Conservation (phyloP, 257 asterid species). For the Solanum appendiculatum region DNA sequence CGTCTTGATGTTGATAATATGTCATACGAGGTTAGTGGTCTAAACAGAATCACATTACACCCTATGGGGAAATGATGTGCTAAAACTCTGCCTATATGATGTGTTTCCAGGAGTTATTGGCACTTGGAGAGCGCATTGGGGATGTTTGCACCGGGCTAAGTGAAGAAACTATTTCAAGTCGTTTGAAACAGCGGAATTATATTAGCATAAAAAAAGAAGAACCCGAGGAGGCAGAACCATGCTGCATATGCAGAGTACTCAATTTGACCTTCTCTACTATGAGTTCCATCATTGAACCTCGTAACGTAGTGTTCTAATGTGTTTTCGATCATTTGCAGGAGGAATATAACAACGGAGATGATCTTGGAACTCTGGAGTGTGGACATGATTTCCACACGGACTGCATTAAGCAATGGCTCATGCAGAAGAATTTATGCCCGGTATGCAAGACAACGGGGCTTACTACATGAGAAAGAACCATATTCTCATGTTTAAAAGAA, state of each 20-base stretch:
- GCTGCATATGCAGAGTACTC: slow-evolving; percentile 36
- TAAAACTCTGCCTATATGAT: not conserved
- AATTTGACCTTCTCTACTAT: not conserved
- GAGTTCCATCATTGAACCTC: not conserved
- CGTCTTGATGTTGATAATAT: slow-evolving; percentile 45
- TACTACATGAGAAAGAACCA: slow-evolving; percentile 9
- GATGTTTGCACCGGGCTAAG: slow-evolving; percentile 29
- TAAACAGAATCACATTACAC: not conserved
- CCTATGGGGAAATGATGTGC: not conserved
- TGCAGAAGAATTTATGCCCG: slow-evolving; percentile 38
- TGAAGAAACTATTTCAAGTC: slow-evolving; percentile 22
- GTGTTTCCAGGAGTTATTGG: slow-evolving; percentile 27
- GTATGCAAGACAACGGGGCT: slow-evolving; percentile 33
- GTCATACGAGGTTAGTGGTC: slow-evolving; percentile 30
- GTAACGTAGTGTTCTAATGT: not conserved
- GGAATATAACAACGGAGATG: slow-evolving; percentile 24
- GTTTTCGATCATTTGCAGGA: slow-evolving; percentile 18
- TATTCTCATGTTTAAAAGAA: not conserved
- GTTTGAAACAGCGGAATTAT: slow-evolving; percentile 18
- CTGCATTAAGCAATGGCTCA: slow-evolving; percentile 41
- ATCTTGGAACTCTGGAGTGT: slow-evolving; percentile 31
- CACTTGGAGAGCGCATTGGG: slow-evolving; percentile 39
- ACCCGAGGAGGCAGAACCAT: slow-evolving; percentile 24
- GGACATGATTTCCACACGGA: slow-evolving; percentile 31
- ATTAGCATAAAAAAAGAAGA: slow-evolving; percentile 1